Evolutionary conservation across 306 rosid genomes (phyloP), one percentile per base, ranked within the genome.

Genomic region (Lablab purpureus): DNA sequence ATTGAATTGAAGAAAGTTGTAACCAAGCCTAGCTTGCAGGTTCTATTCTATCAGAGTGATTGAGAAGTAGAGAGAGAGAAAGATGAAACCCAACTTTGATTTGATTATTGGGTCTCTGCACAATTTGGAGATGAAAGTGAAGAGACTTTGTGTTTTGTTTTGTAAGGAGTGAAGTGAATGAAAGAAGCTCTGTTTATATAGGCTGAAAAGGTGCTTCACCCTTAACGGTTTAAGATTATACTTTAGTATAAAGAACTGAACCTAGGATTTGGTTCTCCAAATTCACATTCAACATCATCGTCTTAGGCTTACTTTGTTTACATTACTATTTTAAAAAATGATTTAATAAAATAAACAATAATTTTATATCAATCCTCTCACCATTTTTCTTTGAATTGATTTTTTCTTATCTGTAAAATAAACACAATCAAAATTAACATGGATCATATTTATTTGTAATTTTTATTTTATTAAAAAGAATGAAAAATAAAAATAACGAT

Each of bases 101-200:
- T 84, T 87, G 84, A 84, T 86, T 84, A 89, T 80, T 76, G 77
- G 83, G 82, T 50, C 28, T 59, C 30, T 67, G 79, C 49, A 67
- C 0, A 67, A 41, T 67, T 40, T 67, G 73, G 36, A 67, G 73
- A 23, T 67, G 13, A 67, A 43, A 43, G 73, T 5, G 56, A 22
- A 43, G 55, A 67, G 55, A 21, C 52, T 67, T 41, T 21, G 72
- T 40, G 28, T 82, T n/a, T n/a, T 12, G n/a, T 11, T 67, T 7
- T 43, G 55, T 45, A 46, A 69, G 56, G n/a, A 27, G 23, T 69
- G 58, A 27, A 69, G 15, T 14, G 10, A 69, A 46, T n/a, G 37
- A 45, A 46, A 45, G 37, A 13, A 4, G 34, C 58, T 45, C 58
- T 69, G 36, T n/a, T 67, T 67, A 43, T 67, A 67, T 43, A 67